Evolutionary conservation across 345 rosid species (phyloP), one percentile per base, ranked within the genome.

Genomic region (Melaleuca alternifolia): DNA sequence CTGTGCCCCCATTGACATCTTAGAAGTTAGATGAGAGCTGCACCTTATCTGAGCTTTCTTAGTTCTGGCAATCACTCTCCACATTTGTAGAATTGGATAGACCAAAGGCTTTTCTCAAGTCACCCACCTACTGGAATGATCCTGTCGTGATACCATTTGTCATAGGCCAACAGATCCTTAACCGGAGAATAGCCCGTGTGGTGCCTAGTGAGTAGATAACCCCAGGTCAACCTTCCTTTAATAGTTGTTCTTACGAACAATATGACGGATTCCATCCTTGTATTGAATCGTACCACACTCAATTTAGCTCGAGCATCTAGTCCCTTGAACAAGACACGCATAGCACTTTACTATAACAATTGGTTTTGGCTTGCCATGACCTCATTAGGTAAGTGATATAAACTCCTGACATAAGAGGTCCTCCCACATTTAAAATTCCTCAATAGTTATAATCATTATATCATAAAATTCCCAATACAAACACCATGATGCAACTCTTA

Each of bases 61-160:
- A 41, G 41, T 4, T 41, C 41, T 41, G 41, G 41, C 4, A 4
- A 41, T 41, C 41, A 41, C 4, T 41, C 41, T 41, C 41, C 41
- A 2, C 41, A 2, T 4, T 41, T 41, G 41, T 41, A 41, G 41
- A 4, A 41, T 41, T 41, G 41, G 41, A 41, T 41, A 41, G 41
- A 41, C 41, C 41, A 41, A 2, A 41, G 4, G 41, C 41, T 41
- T 41, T 41, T 41, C 41, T 41, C 41, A 41, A 41, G 4, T 41
- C 41, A 41, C 41, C 91, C 16, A 90, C 92, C 56, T 93, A 91
- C 26, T n/a, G n/a, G 93, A 93, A 88, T 96, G 62, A 88, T 93
- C 83, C 92, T 92, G 82, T 79, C 76, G 77, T 93, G 94, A 93
- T 41, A 41, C 41, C 48, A 71, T 57, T 57, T 24, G 14, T 26